Conservation (phyloP, 2,329 filamentous ascomycete genomes). For the Alternaria sp. region DNA sequence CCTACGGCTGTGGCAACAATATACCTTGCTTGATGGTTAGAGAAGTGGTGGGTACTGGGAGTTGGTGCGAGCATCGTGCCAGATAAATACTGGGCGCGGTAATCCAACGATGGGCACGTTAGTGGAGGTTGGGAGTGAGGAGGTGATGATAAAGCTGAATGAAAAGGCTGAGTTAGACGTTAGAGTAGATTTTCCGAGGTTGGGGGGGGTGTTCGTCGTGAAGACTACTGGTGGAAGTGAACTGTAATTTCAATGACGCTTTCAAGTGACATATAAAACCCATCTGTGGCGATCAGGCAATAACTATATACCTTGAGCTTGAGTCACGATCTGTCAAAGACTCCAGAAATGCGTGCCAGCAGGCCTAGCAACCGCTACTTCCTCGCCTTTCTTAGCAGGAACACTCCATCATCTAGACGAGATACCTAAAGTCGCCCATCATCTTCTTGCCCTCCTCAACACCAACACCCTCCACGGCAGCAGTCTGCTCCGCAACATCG, state of each 20-base stretch:
- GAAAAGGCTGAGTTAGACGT: slow-evolving; percentile 45
- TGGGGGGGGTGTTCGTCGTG: slow-evolving; percentile 49
- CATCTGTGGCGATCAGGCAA: background rate
- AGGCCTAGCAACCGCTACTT: background rate
- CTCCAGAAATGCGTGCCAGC: background rate
- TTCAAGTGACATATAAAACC: background rate
- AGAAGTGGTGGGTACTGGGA: slow-evolving; percentile 42
- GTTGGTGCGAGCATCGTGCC: slow-evolving; percentile 48
- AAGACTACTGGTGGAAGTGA: slow-evolving; percentile 26
- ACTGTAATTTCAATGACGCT: background rate
- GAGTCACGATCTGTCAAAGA: background rate
- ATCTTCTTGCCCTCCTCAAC: slow-evolving; percentile 42
- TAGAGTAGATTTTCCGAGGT: slow-evolving; percentile 53
- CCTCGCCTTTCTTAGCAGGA: background rate
- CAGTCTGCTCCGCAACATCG: slow-evolving; percentile 45
- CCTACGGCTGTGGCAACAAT: slow-evolving; percentile 41
- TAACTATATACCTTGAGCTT: background rate
- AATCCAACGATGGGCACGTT: slow-evolving; percentile 51
- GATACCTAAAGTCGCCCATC: slow-evolving; percentile 46
- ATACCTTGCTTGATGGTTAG: slow-evolving; percentile 40
- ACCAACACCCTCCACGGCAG: slow-evolving; percentile 38
- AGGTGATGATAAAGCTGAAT: slow-evolving; percentile 51
- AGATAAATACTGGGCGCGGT: slow-evolving; percentile 54
- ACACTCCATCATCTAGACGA: slow-evolving; percentile 29
- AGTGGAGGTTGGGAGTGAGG: slow-evolving; percentile 52